Evolutionary conservation across 768 basidiomycete genomes (phyloP).

Genomic region (Collybia sp.): DNA sequence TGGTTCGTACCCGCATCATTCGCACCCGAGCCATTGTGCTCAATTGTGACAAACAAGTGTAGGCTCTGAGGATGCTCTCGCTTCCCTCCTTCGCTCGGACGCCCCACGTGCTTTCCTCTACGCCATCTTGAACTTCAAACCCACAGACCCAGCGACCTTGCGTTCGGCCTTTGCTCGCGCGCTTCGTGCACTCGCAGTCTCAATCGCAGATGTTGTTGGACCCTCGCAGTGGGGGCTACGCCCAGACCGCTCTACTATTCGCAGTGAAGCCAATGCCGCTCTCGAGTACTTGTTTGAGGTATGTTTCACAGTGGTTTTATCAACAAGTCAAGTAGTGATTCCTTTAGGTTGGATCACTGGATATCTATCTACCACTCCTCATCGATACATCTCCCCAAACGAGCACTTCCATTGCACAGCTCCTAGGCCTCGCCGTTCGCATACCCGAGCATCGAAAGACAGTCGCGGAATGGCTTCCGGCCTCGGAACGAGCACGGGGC

Average conservation of each 20-base stretch:
- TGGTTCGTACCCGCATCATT: conserved; percentile 28
- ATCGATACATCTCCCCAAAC: conserved; percentile 23
- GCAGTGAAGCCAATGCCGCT: conserved; percentile 49
- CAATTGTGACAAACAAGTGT: not conserved
- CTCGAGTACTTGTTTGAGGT: conserved; percentile 62
- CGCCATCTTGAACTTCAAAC: conserved; percentile 47
- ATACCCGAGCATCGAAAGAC: conserved; percentile 40
- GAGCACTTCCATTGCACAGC: conserved; percentile 50
- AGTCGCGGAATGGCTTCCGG: conserved; percentile 62
- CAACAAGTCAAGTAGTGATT: not conserved
- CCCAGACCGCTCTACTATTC: conserved; percentile 35
- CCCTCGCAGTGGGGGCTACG: conserved; percentile 65
- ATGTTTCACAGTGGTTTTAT: conserved; percentile 6
- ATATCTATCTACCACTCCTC: conserved; percentile 65
- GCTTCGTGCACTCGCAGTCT: conserved; percentile 51
- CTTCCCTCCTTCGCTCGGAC: conserved; percentile 49
- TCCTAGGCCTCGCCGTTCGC: conserved; percentile 51
- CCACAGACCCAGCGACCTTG: conserved; percentile 32
- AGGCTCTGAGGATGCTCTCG: conserved; percentile 63
- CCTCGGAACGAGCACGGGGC: conserved; percentile 47
- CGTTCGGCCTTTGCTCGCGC: conserved; percentile 61
- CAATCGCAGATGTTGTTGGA: conserved; percentile 64
- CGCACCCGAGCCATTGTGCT: not conserved
- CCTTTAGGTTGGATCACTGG: conserved; percentile 51
- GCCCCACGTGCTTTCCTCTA: conserved; percentile 59